phyloP scores from a whole-genome alignment of 2,329 filamentous ascomycete species.

The Xylaria sp. region DNA sequence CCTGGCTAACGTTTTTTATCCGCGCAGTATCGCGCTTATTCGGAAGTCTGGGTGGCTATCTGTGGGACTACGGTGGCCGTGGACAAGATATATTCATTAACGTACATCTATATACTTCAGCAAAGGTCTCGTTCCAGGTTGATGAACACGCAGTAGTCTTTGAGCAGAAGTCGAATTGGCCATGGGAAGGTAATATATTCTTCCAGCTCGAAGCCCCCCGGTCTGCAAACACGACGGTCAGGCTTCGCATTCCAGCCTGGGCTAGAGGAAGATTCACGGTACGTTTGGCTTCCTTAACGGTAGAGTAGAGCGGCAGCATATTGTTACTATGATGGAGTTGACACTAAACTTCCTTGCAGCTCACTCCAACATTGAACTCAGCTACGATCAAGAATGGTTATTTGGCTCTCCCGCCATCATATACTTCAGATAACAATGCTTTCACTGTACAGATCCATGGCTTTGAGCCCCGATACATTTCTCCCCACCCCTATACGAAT shows the following conservation, averaged over 20 bases:
- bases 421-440: slow-evolving; percentile 51
- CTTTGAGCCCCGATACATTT: slow-evolving; percentile 59
- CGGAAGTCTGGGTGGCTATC: slow-evolving; percentile 65
- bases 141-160: slow-evolving; percentile 53
- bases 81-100: slow-evolving; percentile 54
- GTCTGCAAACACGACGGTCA: slow-evolving; percentile 53
- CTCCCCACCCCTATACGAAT: slow-evolving; percentile 66
- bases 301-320: neutral
- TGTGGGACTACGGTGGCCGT: slow-evolving; percentile 58
- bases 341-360: slow-evolving; percentile 38
- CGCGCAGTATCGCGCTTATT: slow-evolving; percentile 59
- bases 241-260: slow-evolving; percentile 66
- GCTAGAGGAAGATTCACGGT: slow-evolving; percentile 49
- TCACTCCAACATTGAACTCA: slow-evolving; percentile 50
- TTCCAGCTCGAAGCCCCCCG: slow-evolving; percentile 55
- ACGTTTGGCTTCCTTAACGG: slow-evolving; percentile 11
- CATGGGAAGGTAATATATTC: slow-evolving; percentile 63
- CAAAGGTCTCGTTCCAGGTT: slow-evolving; percentile 55
- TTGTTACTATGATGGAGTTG: slow-evolving; percentile 19
- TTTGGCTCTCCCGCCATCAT: slow-evolving; percentile 56
- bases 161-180: slow-evolving; percentile 64
- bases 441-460: slow-evolving; percentile 59
- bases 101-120: slow-evolving; percentile 66
- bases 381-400: slow-evolving; percentile 59
- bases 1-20: neutral